Percentiles rank a stretch among this genome's conserved stretches.
phyloP scores from a whole-genome alignment of 2,329 filamentous ascomycete species.

The Coniochaeta sp. region DNA sequence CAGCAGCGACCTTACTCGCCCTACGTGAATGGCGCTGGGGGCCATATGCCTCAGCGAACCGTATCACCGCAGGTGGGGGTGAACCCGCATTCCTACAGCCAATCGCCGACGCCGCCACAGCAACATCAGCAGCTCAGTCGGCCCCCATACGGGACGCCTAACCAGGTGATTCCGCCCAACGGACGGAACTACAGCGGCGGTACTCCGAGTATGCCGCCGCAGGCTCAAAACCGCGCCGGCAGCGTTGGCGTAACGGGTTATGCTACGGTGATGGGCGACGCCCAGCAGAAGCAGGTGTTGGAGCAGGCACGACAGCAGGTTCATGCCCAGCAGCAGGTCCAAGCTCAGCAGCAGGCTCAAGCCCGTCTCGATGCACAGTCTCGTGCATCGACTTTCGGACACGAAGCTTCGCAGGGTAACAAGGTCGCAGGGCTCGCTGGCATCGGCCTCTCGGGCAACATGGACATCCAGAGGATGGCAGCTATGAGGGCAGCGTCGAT shows the following conservation, averaged over 20 bases:
- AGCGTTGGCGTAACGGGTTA: constrained; percentile 33
- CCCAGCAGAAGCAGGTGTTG: constrained; percentile 41
- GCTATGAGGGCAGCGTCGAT: constrained; percentile 27
- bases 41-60: constrained; percentile 28
- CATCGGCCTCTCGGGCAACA: constrained; percentile 25
- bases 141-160: constrained; percentile 17
- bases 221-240: not conserved
- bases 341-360: constrained; percentile 10
- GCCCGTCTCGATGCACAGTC: constrained; percentile 1
- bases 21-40: constrained; percentile 36
- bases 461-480: constrained; percentile 25
- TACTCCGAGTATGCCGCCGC: constrained; percentile 20
- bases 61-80: constrained; percentile 34
- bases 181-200: constrained; percentile 23
- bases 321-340: constrained; percentile 17
- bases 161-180: constrained; percentile 17
- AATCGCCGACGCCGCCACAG: constrained; percentile 24
- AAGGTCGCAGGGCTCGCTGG: constrained; percentile 28
- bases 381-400: not conserved
- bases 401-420: constrained; percentile 32
- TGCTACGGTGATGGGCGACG: constrained; percentile 40
- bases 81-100: constrained; percentile 29
- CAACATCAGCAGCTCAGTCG: constrained; percentile 19
- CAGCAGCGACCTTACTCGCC: constrained; percentile 23
- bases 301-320: constrained; percentile 42